A percentile compares a stretch with the other conserved stretches of the same genome.
Evolutionary conservation across 2,329 filamentous ascomycete genomes (phyloP).

Genomic region (Alternaria panax): DNA sequence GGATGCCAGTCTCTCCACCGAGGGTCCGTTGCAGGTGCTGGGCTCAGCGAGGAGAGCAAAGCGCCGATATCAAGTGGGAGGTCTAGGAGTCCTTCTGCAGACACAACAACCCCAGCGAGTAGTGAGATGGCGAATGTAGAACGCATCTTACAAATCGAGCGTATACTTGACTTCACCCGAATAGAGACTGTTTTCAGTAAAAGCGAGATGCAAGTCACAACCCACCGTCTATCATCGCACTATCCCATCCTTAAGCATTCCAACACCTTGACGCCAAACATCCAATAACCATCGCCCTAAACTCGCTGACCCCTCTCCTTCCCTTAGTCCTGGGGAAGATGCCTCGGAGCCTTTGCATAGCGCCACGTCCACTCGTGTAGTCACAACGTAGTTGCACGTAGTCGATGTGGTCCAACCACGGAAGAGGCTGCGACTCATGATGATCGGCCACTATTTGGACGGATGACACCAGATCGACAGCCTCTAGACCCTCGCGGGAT

Average conservation of each 20-base stretch:
- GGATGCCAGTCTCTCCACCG: constrained; percentile 21
- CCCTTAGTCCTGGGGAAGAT: neutral
- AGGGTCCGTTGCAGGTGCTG: constrained; percentile 19
- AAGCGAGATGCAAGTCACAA: neutral
- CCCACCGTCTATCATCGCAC: neutral
- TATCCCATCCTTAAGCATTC: neutral
- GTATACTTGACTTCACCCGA: fast-evolving
- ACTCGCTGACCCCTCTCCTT: neutral
- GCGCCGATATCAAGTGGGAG: constrained; percentile 17
- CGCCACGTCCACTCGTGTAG: neutral
- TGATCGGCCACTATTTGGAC: neutral
- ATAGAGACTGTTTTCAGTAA: neutral
- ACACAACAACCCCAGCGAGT: neutral
- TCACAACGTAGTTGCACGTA: neutral
- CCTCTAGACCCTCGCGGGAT: neutral
- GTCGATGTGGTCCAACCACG: neutral
- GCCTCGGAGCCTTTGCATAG: neutral
- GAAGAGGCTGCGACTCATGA: neutral
- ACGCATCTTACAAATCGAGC: neutral
- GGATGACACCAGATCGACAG: neutral
- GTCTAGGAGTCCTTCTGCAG: constrained; percentile 9
- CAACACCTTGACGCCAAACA: neutral
- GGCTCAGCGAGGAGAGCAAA: constrained; percentile 16
- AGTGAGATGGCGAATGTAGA: neutral
- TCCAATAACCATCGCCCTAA: neutral